Percentiles rank a stretch among this genome's conserved stretches.
Conservation (phyloP, 257 asterid species). For the Solanum sparsipilum region DNA sequence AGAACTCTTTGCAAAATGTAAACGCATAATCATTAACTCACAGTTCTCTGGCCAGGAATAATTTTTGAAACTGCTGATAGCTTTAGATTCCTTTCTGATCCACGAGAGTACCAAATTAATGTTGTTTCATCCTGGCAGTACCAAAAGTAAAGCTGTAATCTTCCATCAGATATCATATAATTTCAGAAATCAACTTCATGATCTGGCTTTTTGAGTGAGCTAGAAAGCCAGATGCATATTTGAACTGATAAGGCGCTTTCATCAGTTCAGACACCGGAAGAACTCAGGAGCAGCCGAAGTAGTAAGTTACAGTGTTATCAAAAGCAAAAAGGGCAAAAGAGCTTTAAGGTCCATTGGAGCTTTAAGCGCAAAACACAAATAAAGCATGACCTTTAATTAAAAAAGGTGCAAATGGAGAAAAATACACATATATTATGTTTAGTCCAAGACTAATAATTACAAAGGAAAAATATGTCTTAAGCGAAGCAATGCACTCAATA, state of each 20-base stretch:
- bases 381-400: background rate
- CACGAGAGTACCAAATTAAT: slow-evolving; percentile 78
- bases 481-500: background rate
- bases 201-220: background rate
- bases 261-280: background rate
- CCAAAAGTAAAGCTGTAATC: background rate
- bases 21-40: slow-evolving; percentile 35
- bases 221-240: background rate
- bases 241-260: background rate
- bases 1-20: background rate
- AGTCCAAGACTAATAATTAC: background rate
- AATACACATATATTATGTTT: background rate
- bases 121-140: slow-evolving; percentile 80
- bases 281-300: background rate
- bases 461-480: background rate
- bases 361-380: background rate
- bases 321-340: background rate
- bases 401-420: background rate
- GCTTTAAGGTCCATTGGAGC: background rate
- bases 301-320: background rate
- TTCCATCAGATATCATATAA: background rate
- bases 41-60: slow-evolving; percentile 97
- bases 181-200: background rate
- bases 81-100: slow-evolving; percentile 72
- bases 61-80: slow-evolving; percentile 72